Evolutionary conservation across 108 stramenopile species (phyloP).

Genomic region (Skeletonema grethae): DNA sequence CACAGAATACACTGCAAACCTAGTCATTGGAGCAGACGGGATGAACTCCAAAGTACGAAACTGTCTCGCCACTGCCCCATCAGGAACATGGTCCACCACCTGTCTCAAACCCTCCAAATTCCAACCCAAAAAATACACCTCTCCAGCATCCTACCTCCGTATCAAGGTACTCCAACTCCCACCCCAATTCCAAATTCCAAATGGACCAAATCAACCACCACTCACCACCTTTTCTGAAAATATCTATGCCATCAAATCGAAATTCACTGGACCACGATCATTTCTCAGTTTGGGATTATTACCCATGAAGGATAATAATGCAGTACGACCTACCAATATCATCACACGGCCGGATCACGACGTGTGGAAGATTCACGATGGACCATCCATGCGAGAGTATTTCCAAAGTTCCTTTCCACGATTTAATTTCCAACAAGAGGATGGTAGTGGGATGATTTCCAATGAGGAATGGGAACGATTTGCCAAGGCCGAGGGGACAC

Average conservation of each 20-base stretch:
- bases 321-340: constrained; percentile 62
- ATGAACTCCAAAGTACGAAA: constrained; percentile 70
- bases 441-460: constrained; percentile 21
- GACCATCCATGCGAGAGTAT: constrained; percentile 45
- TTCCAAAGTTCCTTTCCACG: constrained; percentile 70
- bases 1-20: constrained; percentile 2
- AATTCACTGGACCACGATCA: constrained; percentile 21
- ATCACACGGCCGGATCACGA: constrained; percentile 64
- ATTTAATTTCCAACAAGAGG: constrained; percentile 37
- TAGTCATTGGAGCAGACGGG: constrained; percentile 76
- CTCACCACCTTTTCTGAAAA: constrained; percentile 10
- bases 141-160: constrained; percentile 48
- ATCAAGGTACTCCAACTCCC: constrained; percentile 77
- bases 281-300: constrained; percentile 55
- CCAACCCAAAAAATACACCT: constrained; percentile 39
- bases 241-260: constrained; percentile 40
- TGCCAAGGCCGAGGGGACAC: constrained; percentile 58
- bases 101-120: constrained; percentile 40
- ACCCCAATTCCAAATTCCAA: constrained; percentile 34
- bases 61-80: constrained; percentile 24
- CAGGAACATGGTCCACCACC: constrained; percentile 10
- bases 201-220: constrained; percentile 11
- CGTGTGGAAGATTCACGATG: constrained; percentile 57
- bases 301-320: constrained; percentile 54
- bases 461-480: constrained; percentile 72